Percentiles rank a stretch among this genome's conserved stretches.
These are phyloP conservation scores for Penicillium taxi DNA, from an alignment of 495 filamentous ascomycete species.

Conservation along the genomic window DNA sequence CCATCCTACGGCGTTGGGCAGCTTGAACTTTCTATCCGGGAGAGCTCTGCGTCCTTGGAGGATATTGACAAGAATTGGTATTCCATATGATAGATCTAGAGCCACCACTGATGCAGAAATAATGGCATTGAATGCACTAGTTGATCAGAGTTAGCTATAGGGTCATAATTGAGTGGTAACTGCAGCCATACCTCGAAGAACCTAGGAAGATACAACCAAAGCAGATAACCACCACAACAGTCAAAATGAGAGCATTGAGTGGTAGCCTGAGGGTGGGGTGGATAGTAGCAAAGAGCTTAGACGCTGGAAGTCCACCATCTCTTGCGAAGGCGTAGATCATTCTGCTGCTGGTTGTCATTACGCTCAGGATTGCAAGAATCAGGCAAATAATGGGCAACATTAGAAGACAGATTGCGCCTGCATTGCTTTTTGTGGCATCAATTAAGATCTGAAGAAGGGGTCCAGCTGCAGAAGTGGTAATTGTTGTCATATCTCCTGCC, in stretches of 20 bases:
- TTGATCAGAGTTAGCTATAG: slow-evolving; percentile 1
- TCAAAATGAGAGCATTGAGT: slow-evolving; percentile 58
- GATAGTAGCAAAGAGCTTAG: slow-evolving; percentile 51
- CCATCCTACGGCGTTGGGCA: slow-evolving; percentile 52
- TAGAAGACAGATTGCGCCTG: slow-evolving; percentile 56
- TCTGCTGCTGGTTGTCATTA: slow-evolving; percentile 66
- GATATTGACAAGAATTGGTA: slow-evolving; percentile 58
- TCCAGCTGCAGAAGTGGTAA: slow-evolving; percentile 51
- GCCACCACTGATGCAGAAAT: slow-evolving; percentile 63
- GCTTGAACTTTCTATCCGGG: slow-evolving; percentile 50
- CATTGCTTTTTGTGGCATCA: slow-evolving; percentile 54
- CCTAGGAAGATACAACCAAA: slow-evolving; percentile 67
- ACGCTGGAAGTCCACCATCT: slow-evolving; percentile 61
- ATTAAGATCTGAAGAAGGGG: slow-evolving; percentile 62
- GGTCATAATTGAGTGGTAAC: background rate
- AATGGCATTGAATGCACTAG: slow-evolving; percentile 50
- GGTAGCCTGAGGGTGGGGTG: slow-evolving; percentile 55
- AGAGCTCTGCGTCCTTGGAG: slow-evolving; percentile 54
- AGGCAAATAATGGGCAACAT: slow-evolving; percentile 66
- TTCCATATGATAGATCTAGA: slow-evolving; percentile 60
- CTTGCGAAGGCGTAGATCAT: slow-evolving; percentile 70
- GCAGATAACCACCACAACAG: slow-evolving; percentile 51
- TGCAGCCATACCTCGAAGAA: slow-evolving; percentile 42
- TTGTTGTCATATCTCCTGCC: slow-evolving; percentile 43
- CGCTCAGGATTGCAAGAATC: slow-evolving; percentile 55